A percentile compares a stretch with the other conserved stretches of the same genome.
These are phyloP conservation scores for Chrysopogon serrulatus DNA, from an alignment of 176 grass and related monocot genomes.

Conservation along the genomic window DNA sequence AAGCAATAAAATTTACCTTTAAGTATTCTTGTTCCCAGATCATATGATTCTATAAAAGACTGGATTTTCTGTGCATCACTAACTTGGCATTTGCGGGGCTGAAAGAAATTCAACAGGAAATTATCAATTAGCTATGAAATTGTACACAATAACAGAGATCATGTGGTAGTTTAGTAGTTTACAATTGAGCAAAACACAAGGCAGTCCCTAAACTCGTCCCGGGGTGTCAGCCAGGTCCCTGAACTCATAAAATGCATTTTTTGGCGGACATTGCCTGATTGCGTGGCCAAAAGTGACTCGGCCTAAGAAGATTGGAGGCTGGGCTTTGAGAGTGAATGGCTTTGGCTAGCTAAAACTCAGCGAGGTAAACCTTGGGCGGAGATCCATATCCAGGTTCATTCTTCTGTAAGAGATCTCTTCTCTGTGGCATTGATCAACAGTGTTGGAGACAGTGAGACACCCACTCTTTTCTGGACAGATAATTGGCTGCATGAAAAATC, in stretches of 20 bases:
- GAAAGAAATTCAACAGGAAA: conserved; percentile 29
- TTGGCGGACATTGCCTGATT: neutral
- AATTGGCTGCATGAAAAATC: neutral
- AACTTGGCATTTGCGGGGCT: conserved; percentile 48
- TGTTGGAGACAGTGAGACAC: neutral
- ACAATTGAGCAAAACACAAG: neutral
- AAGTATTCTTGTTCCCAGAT: conserved; percentile 66
- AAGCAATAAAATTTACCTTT: conserved; percentile 50
- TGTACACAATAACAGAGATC: neutral
- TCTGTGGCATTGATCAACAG: neutral
- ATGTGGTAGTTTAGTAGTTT: neutral
- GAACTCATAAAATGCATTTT: neutral
- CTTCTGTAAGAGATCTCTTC: neutral
- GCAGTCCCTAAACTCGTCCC: neutral
- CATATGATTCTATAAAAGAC: conserved; percentile 78
- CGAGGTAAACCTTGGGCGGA: neutral
- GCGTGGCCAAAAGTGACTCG: neutral
- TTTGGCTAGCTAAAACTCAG: neutral
- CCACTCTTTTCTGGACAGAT: neutral
- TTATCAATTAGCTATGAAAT: conserved; percentile 24
- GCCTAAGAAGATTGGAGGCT: neutral
- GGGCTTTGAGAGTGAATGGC: neutral
- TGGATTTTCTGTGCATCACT: conserved; percentile 64
- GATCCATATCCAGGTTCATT: neutral
- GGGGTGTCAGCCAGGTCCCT: neutral